A percentile compares a stretch with the other conserved stretches of the same genome.
These are phyloP conservation scores for Penicillium glabrum DNA, from an alignment of 2,329 filamentous ascomycete genomes.

Conservation along the genomic window DNA sequence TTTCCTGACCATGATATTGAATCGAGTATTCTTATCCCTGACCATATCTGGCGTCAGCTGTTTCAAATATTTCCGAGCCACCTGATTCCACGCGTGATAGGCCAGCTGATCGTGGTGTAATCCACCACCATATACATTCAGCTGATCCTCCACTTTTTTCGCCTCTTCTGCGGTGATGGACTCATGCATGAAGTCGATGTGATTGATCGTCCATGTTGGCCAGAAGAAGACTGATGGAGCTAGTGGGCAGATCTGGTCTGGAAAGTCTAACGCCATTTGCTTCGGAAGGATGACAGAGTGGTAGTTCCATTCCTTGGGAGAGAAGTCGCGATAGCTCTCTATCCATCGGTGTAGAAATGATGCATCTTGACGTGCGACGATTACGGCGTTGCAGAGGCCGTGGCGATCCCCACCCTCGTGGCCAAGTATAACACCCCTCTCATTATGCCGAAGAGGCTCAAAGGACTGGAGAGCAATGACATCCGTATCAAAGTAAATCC, in stretches of 20 bases:
- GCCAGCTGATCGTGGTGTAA: constrained; percentile 39
- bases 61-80: constrained; percentile 35
- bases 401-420: constrained; percentile 41
- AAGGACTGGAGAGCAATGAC: constrained; percentile 36
- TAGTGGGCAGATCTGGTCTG: constrained; percentile 37
- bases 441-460: constrained; percentile 28
- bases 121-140: constrained; percentile 34
- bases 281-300: constrained; percentile 39
- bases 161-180: constrained; percentile 30
- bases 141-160: constrained; percentile 28
- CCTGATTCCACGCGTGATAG: constrained; percentile 43
- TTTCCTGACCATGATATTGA: constrained; percentile 36
- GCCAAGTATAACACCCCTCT: constrained; percentile 34
- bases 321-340: constrained; percentile 33
- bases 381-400: constrained; percentile 42
- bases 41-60: constrained; percentile 34
- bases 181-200: constrained; percentile 43
- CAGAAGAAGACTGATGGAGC: constrained; percentile 42
- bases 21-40: constrained; percentile 36
- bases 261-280: constrained; percentile 26
- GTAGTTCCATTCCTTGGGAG: constrained; percentile 41
- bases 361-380: constrained; percentile 37
- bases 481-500: constrained; percentile 41
- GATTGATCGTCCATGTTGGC: constrained; percentile 43
- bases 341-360: constrained; percentile 39